Percentiles rank a stretch among this genome's conserved stretches.
phyloP scores from a whole-genome alignment of 495 filamentous ascomycete genomes.

The Neurospora tetrasperma region DNA sequence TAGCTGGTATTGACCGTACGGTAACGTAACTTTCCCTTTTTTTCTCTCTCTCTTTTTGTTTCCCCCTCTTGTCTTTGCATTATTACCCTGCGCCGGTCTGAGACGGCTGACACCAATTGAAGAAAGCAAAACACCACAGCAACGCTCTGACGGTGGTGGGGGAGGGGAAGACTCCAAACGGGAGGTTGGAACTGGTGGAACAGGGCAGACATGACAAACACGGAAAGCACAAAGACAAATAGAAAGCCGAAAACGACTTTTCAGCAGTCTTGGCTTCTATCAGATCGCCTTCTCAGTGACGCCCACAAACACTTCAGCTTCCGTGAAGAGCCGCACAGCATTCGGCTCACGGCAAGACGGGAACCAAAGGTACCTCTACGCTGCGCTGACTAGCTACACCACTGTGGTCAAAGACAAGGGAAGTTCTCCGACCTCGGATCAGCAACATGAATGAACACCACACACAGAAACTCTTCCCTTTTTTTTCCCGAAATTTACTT shows the following conservation, averaged over 20 bases:
- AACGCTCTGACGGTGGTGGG: neutral
- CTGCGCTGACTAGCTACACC: neutral
- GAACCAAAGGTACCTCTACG: neutral
- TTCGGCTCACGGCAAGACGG: neutral
- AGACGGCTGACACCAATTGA: neutral
- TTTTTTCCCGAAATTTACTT: neutral
- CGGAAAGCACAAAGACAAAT: neutral
- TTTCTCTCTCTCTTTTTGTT: too few species aligned
- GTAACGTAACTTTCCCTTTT: neutral
- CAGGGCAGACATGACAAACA: neutral
- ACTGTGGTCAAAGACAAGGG: neutral
- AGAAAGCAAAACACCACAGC: neutral
- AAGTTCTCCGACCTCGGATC: neutral
- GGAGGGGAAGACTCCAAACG: neutral
- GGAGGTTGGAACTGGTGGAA: neutral
- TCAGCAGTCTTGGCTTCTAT: neutral
- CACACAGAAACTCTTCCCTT: neutral
- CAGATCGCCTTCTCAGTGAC: neutral
- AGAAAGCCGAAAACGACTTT: neutral
- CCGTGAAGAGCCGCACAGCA: neutral
- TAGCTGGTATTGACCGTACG: neutral
- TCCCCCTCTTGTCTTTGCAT: neutral
- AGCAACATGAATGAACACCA: neutral
- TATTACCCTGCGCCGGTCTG: neutral
- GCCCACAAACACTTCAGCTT: neutral